Evolutionary conservation across 345 rosid genomes (phyloP).

Genomic region (Salix purpurea): DNA sequence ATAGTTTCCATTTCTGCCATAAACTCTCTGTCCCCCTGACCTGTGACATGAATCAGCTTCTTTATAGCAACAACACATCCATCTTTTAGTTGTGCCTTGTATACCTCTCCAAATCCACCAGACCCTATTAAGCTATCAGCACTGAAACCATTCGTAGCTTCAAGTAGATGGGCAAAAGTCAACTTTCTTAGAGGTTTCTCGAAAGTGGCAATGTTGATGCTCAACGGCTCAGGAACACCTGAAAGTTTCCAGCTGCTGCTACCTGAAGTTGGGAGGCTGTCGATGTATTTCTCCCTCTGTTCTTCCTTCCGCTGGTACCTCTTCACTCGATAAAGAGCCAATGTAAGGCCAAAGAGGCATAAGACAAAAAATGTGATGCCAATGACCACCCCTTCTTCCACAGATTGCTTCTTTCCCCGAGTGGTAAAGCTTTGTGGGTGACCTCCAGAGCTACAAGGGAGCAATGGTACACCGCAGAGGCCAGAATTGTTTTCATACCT

Average conservation of each 20-base stretch:
- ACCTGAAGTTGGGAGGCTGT: conserved; percentile 85
- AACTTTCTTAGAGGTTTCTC: conserved; percentile 90
- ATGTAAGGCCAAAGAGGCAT: conserved; percentile 53
- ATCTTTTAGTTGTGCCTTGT: conserved; percentile 79
- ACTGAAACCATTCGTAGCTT: conserved; percentile 95
- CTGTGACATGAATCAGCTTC: conserved; percentile 77
- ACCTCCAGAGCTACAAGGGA: conserved; percentile 53
- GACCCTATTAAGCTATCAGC: conserved; percentile 80
- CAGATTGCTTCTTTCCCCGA: conserved; percentile 40
- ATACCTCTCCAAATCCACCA: conserved; percentile 97
- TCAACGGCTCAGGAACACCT: conserved; percentile 82
- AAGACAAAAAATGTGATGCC: conserved; percentile 64
- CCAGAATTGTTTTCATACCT: conserved; percentile 90
- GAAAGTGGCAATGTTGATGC: conserved; percentile 94
- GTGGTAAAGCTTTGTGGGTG: conserved; percentile 9
- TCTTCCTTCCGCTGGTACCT: conserved; percentile 54
- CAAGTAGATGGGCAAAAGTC: conserved; percentile 83
- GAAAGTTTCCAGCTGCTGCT: conserved; percentile 91
- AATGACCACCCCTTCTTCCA: conserved; percentile 57
- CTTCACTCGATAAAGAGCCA: conserved; percentile 61
- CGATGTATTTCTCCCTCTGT: conserved; percentile 69
- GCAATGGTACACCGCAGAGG: conserved; percentile 82
- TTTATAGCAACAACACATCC: conserved; percentile 83
- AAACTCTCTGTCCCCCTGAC: conserved; percentile 97
- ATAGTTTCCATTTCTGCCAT: conserved; percentile 99